Evolutionary conservation across 139 green algal species (phyloP).

Genomic region (Chlorella sp.): DNA sequence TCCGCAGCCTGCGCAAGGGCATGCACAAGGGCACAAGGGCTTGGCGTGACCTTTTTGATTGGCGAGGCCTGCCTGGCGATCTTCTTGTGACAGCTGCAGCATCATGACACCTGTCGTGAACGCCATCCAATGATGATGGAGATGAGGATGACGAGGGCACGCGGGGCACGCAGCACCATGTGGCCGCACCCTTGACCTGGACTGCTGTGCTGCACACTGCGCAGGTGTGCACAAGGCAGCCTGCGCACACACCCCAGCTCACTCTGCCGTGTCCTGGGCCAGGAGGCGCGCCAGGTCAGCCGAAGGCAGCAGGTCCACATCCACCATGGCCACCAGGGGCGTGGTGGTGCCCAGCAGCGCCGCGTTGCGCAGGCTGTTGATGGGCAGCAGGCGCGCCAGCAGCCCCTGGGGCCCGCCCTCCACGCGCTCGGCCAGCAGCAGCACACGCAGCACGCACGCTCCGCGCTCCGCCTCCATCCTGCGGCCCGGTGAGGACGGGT

Average conservation of each 20-base stretch:
- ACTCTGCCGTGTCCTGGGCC: background rate
- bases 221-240: background rate
- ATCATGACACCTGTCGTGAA: too few species aligned
- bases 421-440: slow-evolving; percentile 39
- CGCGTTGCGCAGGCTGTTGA: slow-evolving; percentile 44
- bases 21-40: background rate
- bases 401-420: slow-evolving; percentile 19
- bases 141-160: background rate
- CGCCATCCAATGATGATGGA: too few species aligned
- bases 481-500: background rate
- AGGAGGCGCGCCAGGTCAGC: slow-evolving; percentile 2
- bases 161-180: background rate
- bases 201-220: background rate
- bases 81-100: background rate
- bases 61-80: background rate
- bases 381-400: slow-evolving; percentile 36
- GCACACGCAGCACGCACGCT: slow-evolving; percentile 14
- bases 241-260: background rate
- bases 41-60: background rate
- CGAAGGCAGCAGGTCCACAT: slow-evolving; percentile 38
- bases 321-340: slow-evolving; percentile 39
- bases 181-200: background rate
- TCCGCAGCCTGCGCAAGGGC: background rate
- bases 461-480: slow-evolving; percentile 13
- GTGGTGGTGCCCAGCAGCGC: slow-evolving; percentile 32